Evolutionary conservation across 164 flowering plant genomes (phyloP).

Genomic region (Stephania yunnanensis): DNA sequence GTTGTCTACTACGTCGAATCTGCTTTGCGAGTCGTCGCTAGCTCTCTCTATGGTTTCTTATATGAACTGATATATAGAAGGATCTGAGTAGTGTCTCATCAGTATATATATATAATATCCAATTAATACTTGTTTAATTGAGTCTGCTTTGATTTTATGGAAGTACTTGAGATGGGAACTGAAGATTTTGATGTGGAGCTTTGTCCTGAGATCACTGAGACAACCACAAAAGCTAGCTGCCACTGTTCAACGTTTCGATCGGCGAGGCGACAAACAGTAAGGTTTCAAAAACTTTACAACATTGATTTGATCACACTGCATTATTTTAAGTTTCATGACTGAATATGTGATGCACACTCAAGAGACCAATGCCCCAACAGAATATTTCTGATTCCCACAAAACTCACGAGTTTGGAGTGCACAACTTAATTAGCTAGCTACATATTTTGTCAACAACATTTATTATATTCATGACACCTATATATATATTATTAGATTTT

Average conservation of each 20-base stretch:
- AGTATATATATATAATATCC: slow-evolving; percentile 25
- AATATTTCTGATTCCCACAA: slow-evolving; percentile 11
- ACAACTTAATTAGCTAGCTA: too few species aligned
- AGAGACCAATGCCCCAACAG: slow-evolving; percentile 6
- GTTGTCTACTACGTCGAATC: neutral
- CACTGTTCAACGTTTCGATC: slow-evolving; percentile 75
- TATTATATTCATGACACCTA: too few species aligned
- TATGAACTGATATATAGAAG: slow-evolving; percentile 10
- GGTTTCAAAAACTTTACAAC: slow-evolving; percentile 16
- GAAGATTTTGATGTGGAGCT: slow-evolving; percentile 24
- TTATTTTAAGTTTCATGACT: neutral
- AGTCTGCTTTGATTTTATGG: slow-evolving; percentile 48
- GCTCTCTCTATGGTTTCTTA: slow-evolving; percentile 11
- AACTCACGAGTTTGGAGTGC: neutral
- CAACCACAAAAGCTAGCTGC: slow-evolving; percentile 75
- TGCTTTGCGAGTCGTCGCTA: neutral
- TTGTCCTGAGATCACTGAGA: slow-evolving; percentile 29
- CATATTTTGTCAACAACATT: too few species aligned
- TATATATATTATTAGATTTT: too few species aligned
- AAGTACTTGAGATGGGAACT: slow-evolving; percentile 19
- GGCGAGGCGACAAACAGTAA: slow-evolving; percentile 43
- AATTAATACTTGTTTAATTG: slow-evolving; percentile 15
- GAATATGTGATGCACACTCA: neutral
- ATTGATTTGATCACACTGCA: neutral
- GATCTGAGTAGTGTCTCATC: slow-evolving; percentile 6